Conservation (phyloP, 129 eudicot species). For the Pseudognaphalium luteoalbum region DNA sequence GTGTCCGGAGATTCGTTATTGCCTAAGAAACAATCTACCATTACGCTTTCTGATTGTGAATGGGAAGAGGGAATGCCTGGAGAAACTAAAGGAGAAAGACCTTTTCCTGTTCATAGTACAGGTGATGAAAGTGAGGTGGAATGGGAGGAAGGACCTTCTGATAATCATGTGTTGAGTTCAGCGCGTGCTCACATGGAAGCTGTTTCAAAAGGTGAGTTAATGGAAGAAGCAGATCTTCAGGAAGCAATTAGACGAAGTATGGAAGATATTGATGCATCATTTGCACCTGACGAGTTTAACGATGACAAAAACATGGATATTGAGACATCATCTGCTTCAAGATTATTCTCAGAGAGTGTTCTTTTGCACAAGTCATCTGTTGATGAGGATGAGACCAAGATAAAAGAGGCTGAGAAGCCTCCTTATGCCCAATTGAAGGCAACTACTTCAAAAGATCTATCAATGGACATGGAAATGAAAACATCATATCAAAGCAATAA, state of each 20-base stretch:
- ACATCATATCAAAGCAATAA: conserved; percentile 27
- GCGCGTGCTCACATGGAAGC: conserved; percentile 30
- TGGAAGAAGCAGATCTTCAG: conserved; percentile 74
- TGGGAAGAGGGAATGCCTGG: conserved; percentile 72
- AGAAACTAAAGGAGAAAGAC: conserved; percentile 26
- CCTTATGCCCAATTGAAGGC: not conserved
- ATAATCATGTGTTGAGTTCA: conserved; percentile 37
- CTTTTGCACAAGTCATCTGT: conserved; percentile 10
- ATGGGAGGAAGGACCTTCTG: conserved; percentile 68
- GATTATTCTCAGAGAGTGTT: conserved; percentile 20
- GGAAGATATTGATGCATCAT: conserved; percentile 26
- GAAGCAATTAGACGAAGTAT: conserved; percentile 84
- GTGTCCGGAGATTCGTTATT: conserved; percentile 60
- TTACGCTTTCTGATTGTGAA: conserved; percentile 58
- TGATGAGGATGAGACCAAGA: conserved; percentile 14
- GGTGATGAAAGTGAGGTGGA: conserved; percentile 52
- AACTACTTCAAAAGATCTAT: conserved; percentile 5
- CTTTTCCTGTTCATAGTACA: conserved; percentile 12
- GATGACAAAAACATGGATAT: conserved; percentile 27
- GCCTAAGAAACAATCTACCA: conserved; percentile 30
- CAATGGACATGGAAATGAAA: conserved; percentile 22
- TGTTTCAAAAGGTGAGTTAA: conserved; percentile 59
- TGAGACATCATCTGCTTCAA: conserved; percentile 22
- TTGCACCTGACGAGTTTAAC: conserved; percentile 27
- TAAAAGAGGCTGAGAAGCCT: not conserved